Percentiles rank a stretch among this genome's conserved stretches.
Conservation (phyloP, 345 rosid genomes). For the Geranium rotundifolium region DNA sequence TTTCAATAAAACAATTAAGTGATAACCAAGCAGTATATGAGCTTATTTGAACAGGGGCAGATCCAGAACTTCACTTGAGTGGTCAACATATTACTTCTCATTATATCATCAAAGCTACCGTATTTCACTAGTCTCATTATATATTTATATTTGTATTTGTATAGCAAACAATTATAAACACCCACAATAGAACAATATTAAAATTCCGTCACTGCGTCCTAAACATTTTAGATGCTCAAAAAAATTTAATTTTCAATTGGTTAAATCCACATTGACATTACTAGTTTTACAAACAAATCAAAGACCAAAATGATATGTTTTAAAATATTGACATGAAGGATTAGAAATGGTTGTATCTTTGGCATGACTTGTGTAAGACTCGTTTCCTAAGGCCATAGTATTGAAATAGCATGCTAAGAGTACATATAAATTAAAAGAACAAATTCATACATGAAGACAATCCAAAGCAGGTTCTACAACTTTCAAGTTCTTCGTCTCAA, state of each 20-base stretch:
- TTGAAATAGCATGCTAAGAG: not conserved
- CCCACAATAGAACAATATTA: not conserved
- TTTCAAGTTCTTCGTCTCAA: constrained; percentile 88
- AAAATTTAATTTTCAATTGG: not conserved
- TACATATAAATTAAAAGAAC: constrained; percentile 4
- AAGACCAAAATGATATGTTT: not conserved
- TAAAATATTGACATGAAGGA: not conserved
- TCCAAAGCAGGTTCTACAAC: constrained; percentile 90
- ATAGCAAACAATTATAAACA: not conserved
- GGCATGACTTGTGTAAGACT: not conserved
- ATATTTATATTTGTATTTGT: not conserved
- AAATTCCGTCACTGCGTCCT: not conserved
- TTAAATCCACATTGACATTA: not conserved
- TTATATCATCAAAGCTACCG: not conserved
- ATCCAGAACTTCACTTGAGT: not conserved
- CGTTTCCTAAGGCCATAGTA: not conserved
- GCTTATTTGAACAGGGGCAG: not conserved
- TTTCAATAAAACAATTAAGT: constrained; percentile 14
- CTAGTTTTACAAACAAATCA: not conserved
- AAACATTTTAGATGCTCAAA: not conserved
- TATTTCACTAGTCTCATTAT: not conserved
- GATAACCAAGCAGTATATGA: constrained; percentile 2
- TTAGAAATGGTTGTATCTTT: not conserved
- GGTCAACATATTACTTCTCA: not conserved
- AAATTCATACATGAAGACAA: constrained; percentile 82